Base-by-base conservation (phyloP, 2,329 filamentous ascomycete genomes). In the Hyphodiscus sp. region DNA sequence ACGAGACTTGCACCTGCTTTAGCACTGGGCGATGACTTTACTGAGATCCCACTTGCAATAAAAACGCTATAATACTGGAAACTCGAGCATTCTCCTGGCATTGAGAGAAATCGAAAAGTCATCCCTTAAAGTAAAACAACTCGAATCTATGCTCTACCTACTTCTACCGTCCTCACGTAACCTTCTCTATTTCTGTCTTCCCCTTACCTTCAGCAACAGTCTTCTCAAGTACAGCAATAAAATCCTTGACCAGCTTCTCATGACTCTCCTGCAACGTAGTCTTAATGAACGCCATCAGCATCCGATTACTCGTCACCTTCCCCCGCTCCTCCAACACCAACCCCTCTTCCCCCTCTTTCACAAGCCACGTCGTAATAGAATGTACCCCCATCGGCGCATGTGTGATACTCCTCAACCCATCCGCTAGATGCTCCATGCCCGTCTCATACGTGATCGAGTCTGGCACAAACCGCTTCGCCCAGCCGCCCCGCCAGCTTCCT, bases 281-380 rank as follows among this genome's bases (percentile, higher is more conserved):
- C 75, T 87, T 91, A 52, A 95, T 87, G 65, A 94, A 94, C 1
- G 73, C 71, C 1, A 83, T 78, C 72, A 92, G 78, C 58, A 92
- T 74, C 54, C 89, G 72, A 65, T 90, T 91, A 71, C 89, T 94
- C 54, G 80, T 79, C 73, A 95, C 82, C 60, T 88, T 83, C 47
- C 91, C 84, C 60, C 91, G 88, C 72, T 95, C 89, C 18, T 86
- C 79, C 47, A 95, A 73, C 65, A 91, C 92, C 18, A 94, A 73
- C 0, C 88, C 85, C 63, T 85, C 77, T 20, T 74, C 74, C 1
- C 81, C 78, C 67, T 92, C 87, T n/a, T 82, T 86, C 0, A 85
- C 82, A 41, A 85, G 70, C 41, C 79, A 82, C 5, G 88, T 89
- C 44, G 81, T 83, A 5, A 95, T 76, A 20, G 76, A 83, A 49